A percentile compares a stretch with the other conserved stretches of the same genome.
Conservation (phyloP, 176 grass and related monocot species). For the Oryza officinalis region DNA sequence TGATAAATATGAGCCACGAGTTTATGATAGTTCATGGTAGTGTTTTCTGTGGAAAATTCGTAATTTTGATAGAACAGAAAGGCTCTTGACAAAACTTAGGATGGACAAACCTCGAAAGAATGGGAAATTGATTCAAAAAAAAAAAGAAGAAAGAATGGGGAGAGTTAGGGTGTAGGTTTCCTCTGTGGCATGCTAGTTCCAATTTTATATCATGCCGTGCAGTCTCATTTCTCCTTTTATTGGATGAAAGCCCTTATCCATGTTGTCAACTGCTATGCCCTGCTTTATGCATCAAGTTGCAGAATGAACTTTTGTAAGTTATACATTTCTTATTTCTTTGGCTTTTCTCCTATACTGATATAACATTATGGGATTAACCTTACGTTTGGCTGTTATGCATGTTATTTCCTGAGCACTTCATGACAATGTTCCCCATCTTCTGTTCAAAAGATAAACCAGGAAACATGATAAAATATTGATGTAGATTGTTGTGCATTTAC, state of each 20-base stretch:
- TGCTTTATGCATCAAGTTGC: neutral
- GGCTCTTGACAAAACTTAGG: neutral
- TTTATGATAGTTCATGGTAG: neutral
- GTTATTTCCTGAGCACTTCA: neutral
- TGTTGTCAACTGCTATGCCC: neutral
- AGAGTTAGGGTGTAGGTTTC: neutral
- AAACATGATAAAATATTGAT: neutral
- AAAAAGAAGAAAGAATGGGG: too few species aligned
- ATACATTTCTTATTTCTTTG: neutral
- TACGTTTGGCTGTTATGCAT: neutral
- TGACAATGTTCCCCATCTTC: neutral
- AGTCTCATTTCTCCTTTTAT: neutral
- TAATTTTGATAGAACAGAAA: neutral
- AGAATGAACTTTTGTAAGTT: neutral
- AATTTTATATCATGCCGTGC: neutral
- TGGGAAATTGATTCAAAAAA: neutral
- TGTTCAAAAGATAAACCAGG: neutral
- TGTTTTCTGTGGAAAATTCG: neutral
- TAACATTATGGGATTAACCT: neutral
- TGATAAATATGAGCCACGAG: slow-evolving; percentile 30
- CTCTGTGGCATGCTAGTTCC: neutral
- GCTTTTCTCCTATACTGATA: neutral
- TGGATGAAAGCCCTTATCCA: too few species aligned
- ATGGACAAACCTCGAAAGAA: neutral
- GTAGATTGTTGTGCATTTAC: neutral